Conservation (phyloP, 345 rosid genomes). For the Salix purpurea region DNA sequence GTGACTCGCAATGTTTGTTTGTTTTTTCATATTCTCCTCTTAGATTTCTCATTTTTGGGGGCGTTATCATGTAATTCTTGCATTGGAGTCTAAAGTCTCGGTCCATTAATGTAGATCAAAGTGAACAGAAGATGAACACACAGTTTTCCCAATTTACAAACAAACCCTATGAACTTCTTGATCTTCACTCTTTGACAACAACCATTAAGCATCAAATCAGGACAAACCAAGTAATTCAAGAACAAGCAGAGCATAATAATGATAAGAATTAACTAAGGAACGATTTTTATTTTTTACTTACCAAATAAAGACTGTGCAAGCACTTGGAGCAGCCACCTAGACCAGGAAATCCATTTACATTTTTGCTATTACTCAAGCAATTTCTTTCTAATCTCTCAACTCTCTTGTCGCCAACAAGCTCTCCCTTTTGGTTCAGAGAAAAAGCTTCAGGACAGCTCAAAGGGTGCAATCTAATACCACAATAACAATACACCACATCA, state of each 20-base stretch:
- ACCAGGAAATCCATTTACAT: constrained; percentile 52
- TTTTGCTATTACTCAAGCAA: constrained; percentile 52
- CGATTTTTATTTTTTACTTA: constrained; percentile 4
- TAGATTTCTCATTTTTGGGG: background rate
- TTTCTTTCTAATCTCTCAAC: constrained; percentile 63
- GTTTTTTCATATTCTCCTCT: background rate
- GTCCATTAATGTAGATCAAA: background rate
- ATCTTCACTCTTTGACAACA: background rate
- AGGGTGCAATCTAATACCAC: constrained; percentile 79
- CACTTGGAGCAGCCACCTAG: constrained; percentile 77
- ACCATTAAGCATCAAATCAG: background rate
- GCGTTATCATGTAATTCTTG: background rate
- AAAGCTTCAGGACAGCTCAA: constrained; percentile 70
- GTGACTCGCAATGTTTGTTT: background rate
- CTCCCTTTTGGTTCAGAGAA: constrained; percentile 44
- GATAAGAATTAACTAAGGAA: background rate
- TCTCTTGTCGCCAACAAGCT: constrained; percentile 53
- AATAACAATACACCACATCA: constrained; percentile 79
- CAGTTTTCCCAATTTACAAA: background rate
- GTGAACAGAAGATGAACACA: background rate
- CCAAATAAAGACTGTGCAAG: constrained; percentile 63
- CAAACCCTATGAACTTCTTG: background rate
- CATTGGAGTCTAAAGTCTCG: background rate
- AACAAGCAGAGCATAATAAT: background rate
- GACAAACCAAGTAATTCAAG: background rate